Evolutionary conservation across 1,284 basidiomycete species (phyloP), one percentile per base, ranked within the genome.

Genomic region (Tetrapyrgos nigripes): DNA sequence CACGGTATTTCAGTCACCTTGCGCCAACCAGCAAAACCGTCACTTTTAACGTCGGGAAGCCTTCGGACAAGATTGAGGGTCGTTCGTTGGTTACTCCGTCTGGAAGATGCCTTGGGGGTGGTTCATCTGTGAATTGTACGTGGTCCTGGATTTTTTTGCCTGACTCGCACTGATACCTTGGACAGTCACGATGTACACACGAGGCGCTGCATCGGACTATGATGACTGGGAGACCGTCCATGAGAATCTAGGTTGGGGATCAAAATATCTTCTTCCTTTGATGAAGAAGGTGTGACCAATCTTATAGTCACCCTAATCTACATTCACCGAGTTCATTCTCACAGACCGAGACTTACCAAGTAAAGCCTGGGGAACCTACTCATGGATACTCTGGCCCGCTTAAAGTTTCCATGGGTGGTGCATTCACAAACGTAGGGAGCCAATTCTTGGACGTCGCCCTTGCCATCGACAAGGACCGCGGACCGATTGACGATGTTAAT

Each of bases 41-140:
- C 17, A 72, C 69, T 23, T 70, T 73, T 59, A 58, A 76, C n/a
- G 59, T 62, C 3, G 67, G 66, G 3, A 71, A 67, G 23, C 68
- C 74, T 2, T 73, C 68, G 52, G 57, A 62, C 1, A 60, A 73
- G 1, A 64, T 83, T 8, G 70, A 64, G 1, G 75, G 74, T 9
- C 75, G 79, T 1, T 52, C 68, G 0, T 45, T 66, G 1, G 40
- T 73, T 11, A 68, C 76, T 0, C 67, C 65, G 0, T 69, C 67
- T 13, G 82, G 74, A 1, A 69, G 70, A 23, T 75, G 71, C 31
- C 61, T 82, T 1, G 81, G 80, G 2, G 80, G 81, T 0, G 79
- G 80, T 0, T 78, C 79, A 0, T 68, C 73, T 37, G 67, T 82
- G 13, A 79, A 81, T 57, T 80, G 76, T 79, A 48, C 40, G 71